Base-by-base conservation (phyloP, 371 early-diverging fungal genomes). In the Amoeboradix gromovi region DNA sequence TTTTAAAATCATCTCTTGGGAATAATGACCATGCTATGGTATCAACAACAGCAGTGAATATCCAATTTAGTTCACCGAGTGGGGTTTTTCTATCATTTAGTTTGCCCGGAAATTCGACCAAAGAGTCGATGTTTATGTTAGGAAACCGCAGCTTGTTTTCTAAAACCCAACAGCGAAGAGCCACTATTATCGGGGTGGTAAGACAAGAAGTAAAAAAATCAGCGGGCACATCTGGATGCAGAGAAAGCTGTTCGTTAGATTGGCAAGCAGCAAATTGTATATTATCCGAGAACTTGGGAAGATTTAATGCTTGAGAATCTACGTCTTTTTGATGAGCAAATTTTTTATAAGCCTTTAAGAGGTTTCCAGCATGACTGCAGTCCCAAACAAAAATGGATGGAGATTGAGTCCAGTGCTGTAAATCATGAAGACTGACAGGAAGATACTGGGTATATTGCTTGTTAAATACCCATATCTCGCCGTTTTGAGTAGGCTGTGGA, bases 401-500 rank as follows among this genome's bases (percentile, higher is more conserved):
- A 1, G 92, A 85, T n/a, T 93, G 92, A 0, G 92, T 77, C 92
- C 92, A 92, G 30, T 83, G 81, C 76, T 92, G 90, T 65, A 96
- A 75, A 75, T 94, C 93, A 74, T 85, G 81, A 22, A 92, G 77
- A 27, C 87, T 86, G 1, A 94, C 87, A 1, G 95, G 97, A 69
- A 96, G 89, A 78, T 96, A 96, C 79, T 96, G 95, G 27, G 94
- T 93, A 79, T 90, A 94, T 70, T 84, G 85, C 71, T 88, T 86
- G 80, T 96, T 94, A 73, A 94, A 96, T 31, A 92, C 94, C 97
- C 97, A 96, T 48, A 94, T 85, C 75, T 96, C 97, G 66, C 97
- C 97, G 71, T 88, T 89, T 1, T 82, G 76, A 0, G 95, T 93
- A 1, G 95, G 94, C 70, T 86, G 87, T 17, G 97, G 97, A 27